phyloP scores from a whole-genome alignment of 2,329 filamentous ascomycete species.

The Cryphonectria nitschkei region DNA sequence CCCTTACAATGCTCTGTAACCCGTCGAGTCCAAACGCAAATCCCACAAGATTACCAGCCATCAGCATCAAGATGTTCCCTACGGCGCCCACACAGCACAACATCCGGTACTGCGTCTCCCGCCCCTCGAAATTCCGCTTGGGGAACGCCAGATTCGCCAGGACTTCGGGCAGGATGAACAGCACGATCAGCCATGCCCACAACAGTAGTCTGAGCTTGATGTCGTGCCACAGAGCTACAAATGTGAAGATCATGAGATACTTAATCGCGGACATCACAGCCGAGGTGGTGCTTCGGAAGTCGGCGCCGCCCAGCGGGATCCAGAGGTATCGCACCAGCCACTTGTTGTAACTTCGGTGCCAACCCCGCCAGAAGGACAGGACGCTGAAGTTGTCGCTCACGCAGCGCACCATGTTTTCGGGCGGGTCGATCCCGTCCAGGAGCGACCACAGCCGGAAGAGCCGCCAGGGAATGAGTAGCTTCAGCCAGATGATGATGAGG shows the following conservation, averaged over 20 bases:
- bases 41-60: constrained; percentile 90
- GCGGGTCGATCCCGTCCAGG: constrained; percentile 87
- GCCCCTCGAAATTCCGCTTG: constrained; percentile 66
- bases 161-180: constrained; percentile 92
- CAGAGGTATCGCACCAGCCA: constrained; percentile 96
- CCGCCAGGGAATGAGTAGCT: constrained; percentile 95
- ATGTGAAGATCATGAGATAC: constrained; percentile 87
- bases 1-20: constrained; percentile 72
- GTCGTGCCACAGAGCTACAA: constrained; percentile 97
- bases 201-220: constrained; percentile 87
- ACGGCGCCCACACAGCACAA: constrained; percentile 82
- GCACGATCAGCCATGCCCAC: constrained; percentile 95
- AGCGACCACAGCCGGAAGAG: constrained; percentile 97
- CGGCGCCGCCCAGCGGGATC: constrained; percentile 80
- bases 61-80: constrained; percentile 90
- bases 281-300: constrained; percentile 49
- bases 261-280: constrained; percentile 68
- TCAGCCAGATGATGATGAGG: constrained; percentile 96
- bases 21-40: constrained; percentile 94
- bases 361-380: constrained; percentile 90
- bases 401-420: constrained; percentile 98
- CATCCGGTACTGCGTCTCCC: constrained; percentile 75
- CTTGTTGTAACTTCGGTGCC: constrained; percentile 94
- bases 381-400: constrained; percentile 94
- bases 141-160: constrained; percentile 75